phyloP scores from a whole-genome alignment of 2,329 filamentous ascomycete genomes.

The Colletotrichum tabaci region DNA sequence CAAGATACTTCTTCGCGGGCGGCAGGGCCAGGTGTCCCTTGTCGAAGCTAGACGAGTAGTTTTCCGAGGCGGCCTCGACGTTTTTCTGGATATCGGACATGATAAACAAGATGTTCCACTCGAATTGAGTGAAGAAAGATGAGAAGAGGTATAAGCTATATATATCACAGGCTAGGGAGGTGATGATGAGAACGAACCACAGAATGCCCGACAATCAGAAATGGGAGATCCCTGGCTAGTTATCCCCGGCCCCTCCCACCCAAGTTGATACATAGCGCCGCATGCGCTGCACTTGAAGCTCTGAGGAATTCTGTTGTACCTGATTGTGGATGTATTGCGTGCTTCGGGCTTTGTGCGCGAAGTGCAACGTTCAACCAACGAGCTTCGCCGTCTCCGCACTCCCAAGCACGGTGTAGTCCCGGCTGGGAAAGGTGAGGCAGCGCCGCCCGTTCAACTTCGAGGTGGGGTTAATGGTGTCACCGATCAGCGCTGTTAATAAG shows the following conservation, averaged over 20 bases:
- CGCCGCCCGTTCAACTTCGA: neutral
- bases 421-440: slow-evolving; percentile 16
- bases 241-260: slow-evolving; percentile 10
- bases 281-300: neutral
- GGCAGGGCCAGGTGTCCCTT: slow-evolving; percentile 77
- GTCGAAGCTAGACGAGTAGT: slow-evolving; percentile 63
- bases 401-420: slow-evolving; percentile 11
- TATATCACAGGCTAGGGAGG: neutral
- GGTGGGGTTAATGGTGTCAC: slow-evolving; percentile 23
- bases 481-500: slow-evolving; percentile 23
- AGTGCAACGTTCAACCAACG: slow-evolving; percentile 18
- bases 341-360: slow-evolving; percentile 27
- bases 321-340: slow-evolving; percentile 40
- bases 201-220: neutral
- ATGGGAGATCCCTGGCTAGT: slow-evolving; percentile 15
- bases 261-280: neutral
- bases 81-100: slow-evolving; percentile 42
- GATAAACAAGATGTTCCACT: neutral
- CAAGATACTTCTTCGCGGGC: slow-evolving; percentile 76
- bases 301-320: slow-evolving; percentile 7
- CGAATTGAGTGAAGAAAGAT: neutral
- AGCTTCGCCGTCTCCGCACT: slow-evolving; percentile 25
- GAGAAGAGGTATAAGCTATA: neutral
- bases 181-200: neutral
- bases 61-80: slow-evolving; percentile 40